Conservation (phyloP, 2,329 filamentous ascomycete species). For the Salinomyces thailandicus region DNA sequence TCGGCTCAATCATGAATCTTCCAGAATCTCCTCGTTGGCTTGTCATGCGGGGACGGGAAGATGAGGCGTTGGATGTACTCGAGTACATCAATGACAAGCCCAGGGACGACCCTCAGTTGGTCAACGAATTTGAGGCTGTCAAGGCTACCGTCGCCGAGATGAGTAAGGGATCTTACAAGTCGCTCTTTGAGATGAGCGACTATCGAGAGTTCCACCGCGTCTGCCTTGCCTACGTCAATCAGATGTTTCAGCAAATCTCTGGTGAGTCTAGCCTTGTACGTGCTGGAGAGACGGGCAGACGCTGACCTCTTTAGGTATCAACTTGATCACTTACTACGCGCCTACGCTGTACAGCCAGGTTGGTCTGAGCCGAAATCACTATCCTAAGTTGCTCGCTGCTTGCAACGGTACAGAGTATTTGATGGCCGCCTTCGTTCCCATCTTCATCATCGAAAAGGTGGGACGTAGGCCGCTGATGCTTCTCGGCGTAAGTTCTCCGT, state of each 20-base stretch:
- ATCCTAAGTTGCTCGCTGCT: conserved; percentile 39
- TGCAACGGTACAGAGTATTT: conserved; percentile 47
- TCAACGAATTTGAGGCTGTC: conserved; percentile 41
- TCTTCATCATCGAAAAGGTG: conserved; percentile 41
- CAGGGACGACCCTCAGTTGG: conserved; percentile 34
- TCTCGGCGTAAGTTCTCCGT: conserved; percentile 36
- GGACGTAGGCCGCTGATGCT: conserved; percentile 59
- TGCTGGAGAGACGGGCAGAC: no score
- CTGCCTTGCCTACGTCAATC: conserved; percentile 25
- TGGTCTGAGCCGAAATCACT: conserved; percentile 42
- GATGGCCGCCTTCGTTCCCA: conserved; percentile 37
- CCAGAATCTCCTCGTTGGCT: conserved; percentile 52
- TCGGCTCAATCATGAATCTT: conserved; percentile 38
- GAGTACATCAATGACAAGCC: conserved; percentile 38
- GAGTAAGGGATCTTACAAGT: conserved; percentile 21
- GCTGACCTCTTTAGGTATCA: conserved; percentile 12
- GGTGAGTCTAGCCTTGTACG: conserved; percentile 2
- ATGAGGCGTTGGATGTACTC: conserved; percentile 40
- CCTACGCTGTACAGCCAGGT: conserved; percentile 40
- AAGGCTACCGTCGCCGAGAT: conserved; percentile 43
- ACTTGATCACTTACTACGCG: conserved; percentile 29
- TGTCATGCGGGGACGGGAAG: conserved; percentile 45
- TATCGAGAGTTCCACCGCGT: conserved; percentile 27
- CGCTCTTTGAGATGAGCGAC: conserved; percentile 22
- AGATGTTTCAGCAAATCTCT: conserved; percentile 27